Percentiles rank a stretch among this genome's conserved stretches.
Conservation (phyloP, 768 basidiomycete genomes). For the Rhodosporidiobolus odoratus region DNA sequence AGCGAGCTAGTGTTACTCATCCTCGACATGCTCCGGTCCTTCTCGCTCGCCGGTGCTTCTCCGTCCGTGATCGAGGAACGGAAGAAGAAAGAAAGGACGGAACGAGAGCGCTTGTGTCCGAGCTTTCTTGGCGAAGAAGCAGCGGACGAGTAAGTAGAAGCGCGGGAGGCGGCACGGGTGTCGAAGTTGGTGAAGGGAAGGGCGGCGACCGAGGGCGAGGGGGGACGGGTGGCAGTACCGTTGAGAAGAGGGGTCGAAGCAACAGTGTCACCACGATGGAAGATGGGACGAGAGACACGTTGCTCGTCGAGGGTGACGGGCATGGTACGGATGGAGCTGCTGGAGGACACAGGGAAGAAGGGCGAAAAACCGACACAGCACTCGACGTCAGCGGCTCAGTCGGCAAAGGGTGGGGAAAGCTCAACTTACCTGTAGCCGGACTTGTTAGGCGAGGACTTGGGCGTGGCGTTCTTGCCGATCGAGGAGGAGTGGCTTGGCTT, state of each 20-base stretch:
- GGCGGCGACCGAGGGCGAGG: background rate
- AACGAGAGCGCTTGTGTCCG: slow-evolving; percentile 18
- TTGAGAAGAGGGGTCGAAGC: background rate
- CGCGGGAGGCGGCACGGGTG: slow-evolving; percentile 11
- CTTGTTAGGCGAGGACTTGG: background rate
- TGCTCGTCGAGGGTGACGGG: background rate
- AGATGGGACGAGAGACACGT: background rate
- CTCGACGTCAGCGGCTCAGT: background rate
- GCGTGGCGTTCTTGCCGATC: background rate
- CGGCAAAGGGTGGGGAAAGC: background rate
- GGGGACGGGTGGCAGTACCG: background rate
- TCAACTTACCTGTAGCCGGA: background rate
- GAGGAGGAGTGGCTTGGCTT: background rate
- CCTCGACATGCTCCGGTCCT: background rate
- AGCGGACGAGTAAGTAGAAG: background rate
- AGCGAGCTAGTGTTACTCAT: slow-evolving; percentile 6
- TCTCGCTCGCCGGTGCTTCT: background rate
- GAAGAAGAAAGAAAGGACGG: slow-evolving; percentile 30
- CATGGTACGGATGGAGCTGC: background rate
- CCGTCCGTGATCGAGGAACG: background rate
- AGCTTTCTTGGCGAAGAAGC: background rate
- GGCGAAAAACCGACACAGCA: background rate
- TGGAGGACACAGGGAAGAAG: background rate
- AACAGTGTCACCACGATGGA: background rate
- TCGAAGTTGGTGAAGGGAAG: slow-evolving; percentile 13